Conservation (phyloP, 768 basidiomycete genomes). For the Roridomyces roridus region DNA sequence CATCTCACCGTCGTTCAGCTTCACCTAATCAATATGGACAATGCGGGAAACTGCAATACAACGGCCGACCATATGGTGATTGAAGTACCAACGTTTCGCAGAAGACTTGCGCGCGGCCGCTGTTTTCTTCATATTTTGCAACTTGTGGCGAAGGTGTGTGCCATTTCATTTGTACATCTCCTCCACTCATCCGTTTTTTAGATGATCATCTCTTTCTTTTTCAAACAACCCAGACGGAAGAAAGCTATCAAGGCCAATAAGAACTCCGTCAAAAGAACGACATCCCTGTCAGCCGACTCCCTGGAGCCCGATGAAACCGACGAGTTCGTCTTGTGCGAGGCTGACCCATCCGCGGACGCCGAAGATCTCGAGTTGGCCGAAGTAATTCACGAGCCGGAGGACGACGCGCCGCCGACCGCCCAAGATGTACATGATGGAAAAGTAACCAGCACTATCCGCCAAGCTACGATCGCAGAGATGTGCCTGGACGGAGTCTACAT, state of each 20-base stretch:
- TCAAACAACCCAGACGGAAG: slow-evolving; percentile 30
- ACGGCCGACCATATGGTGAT: slow-evolving; percentile 26
- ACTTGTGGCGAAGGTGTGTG: slow-evolving; percentile 39
- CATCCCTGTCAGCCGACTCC: neutral
- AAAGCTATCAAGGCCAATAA: neutral
- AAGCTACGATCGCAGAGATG: slow-evolving; percentile 13
- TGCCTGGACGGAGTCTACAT: neutral
- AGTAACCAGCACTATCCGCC: slow-evolving; percentile 3
- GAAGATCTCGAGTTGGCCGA: no score
- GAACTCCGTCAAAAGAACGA: neutral
- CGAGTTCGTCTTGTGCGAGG: no score
- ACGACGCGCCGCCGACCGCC: no score
- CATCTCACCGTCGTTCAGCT: slow-evolving; percentile 25
- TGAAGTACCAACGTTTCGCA: slow-evolving; percentile 30
- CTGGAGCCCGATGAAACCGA: slow-evolving; percentile 8
- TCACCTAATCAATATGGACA: slow-evolving; percentile 37
- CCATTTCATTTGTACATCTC: neutral
- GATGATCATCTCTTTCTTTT: slow-evolving; percentile 35
- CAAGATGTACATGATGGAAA: no score
- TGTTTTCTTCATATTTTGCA: slow-evolving; percentile 41
- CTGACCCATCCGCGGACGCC: no score
- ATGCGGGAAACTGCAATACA: slow-evolving; percentile 37
- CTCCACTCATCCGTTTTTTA: slow-evolving; percentile 6
- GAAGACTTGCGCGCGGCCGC: slow-evolving; percentile 18
- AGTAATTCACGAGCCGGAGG: no score